phyloP scores from a whole-genome alignment of 495 filamentous ascomycete genomes.

The Hypoxylon fuscum region DNA sequence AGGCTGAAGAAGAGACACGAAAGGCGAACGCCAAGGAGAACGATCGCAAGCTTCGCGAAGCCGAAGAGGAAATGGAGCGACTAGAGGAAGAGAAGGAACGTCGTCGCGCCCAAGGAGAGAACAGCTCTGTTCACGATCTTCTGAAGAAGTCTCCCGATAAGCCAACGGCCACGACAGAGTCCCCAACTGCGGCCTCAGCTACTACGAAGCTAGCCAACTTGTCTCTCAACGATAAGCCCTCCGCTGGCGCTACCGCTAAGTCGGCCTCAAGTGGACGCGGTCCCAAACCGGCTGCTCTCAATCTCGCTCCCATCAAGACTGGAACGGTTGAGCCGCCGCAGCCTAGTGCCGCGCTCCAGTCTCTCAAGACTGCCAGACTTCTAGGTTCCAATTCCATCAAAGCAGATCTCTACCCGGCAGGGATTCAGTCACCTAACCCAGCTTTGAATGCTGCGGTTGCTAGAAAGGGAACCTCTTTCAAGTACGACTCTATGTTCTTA shows the following conservation, averaged over 20 bases:
- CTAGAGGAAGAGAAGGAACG: constrained; percentile 64
- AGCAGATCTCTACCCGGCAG: constrained; percentile 79
- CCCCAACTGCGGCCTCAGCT: constrained; percentile 47
- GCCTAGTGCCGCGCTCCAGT: constrained; percentile 90
- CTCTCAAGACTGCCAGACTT: constrained; percentile 86
- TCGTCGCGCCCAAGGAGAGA: constrained; percentile 51
- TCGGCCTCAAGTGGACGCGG: constrained; percentile 62
- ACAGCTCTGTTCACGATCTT: constrained; percentile 47
- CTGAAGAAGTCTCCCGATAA: constrained; percentile 40
- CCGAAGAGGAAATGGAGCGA: constrained; percentile 64
- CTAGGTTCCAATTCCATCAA: constrained; percentile 62
- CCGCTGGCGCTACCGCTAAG: constrained; percentile 64
- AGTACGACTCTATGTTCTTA: constrained; percentile 94
- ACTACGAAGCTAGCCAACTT: constrained; percentile 55
- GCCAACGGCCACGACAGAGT: constrained; percentile 38
- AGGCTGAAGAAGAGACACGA: constrained; percentile 63
- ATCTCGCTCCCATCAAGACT: constrained; percentile 76
- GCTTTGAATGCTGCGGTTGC: constrained; percentile 81
- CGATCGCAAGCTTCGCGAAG: constrained; percentile 65
- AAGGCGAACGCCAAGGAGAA: constrained; percentile 56
- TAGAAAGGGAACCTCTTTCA: constrained; percentile 79
- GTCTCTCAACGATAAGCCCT: constrained; percentile 55
- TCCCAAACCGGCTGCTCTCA: constrained; percentile 80
- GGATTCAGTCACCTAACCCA: constrained; percentile 87
- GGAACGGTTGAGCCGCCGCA: constrained; percentile 87